A percentile compares a stretch with the other conserved stretches of the same genome.
These are phyloP conservation scores for Lactifluus piperatus DNA, from an alignment of 768 basidiomycete species.

Conservation along the genomic window DNA sequence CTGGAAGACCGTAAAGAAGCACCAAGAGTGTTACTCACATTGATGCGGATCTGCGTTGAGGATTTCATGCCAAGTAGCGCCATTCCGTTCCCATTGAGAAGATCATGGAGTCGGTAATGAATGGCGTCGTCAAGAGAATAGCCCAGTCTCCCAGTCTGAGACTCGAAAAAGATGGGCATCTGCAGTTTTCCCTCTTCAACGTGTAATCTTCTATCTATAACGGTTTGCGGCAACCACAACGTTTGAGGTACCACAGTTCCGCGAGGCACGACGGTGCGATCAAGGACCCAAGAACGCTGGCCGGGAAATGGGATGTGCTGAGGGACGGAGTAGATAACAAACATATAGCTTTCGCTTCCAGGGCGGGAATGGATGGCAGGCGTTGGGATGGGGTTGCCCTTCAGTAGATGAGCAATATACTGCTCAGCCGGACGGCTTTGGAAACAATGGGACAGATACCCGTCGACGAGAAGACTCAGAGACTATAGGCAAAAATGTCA, in stretches of 20 bases:
- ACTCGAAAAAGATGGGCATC: conserved; percentile 8
- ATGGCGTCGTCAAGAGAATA: conserved; percentile 3
- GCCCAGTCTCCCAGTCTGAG: neutral
- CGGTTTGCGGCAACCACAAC: neutral
- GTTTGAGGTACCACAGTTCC: conserved; percentile 12
- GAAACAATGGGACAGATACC: conserved; percentile 1
- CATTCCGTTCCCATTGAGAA: neutral
- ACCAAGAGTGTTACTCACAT: neutral
- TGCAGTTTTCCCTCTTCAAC: conserved; percentile 5
- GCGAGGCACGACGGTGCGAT: neutral
- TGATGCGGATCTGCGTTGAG: conserved; percentile 4
- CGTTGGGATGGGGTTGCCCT: neutral
- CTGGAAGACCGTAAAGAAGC: neutral
- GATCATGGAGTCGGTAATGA: neutral
- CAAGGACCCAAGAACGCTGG: neutral
- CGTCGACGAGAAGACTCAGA: conserved; percentile 11
- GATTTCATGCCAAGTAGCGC: neutral
- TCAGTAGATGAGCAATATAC: neutral
- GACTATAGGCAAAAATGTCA: neutral
- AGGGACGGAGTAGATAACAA: neutral
- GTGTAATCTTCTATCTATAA: neutral
- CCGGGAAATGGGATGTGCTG: neutral
- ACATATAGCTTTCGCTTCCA: neutral
- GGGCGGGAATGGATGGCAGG: neutral
- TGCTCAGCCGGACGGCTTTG: neutral